phyloP scores from a whole-genome alignment of 1,139 yeast species.

The Komagataea norvegica region DNA sequence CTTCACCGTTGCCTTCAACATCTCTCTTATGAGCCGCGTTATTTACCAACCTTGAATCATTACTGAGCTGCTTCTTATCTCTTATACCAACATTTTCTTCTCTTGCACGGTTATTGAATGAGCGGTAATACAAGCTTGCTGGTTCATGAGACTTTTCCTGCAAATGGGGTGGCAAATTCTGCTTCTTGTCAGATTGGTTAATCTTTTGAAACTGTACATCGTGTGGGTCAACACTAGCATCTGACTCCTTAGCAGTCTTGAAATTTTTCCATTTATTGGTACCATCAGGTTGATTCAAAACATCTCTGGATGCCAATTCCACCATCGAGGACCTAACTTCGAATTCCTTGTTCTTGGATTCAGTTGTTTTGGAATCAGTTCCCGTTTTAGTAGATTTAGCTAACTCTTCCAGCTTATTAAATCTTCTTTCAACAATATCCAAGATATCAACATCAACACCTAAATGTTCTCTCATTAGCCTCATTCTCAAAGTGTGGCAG shows the following conservation, averaged over 20 bases:
- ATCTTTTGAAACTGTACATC: conserved; percentile 18
- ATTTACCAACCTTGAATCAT: conserved; percentile 75
- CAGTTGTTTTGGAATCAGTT: conserved; percentile 19
- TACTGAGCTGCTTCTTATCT: conserved; percentile 74
- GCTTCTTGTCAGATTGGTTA: conserved; percentile 29
- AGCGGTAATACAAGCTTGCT: conserved; percentile 40
- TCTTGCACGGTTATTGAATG: conserved; percentile 87
- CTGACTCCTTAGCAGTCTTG: conserved; percentile 18
- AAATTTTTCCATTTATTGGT: conserved; percentile 48
- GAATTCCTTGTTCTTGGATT: conserved; percentile 34
- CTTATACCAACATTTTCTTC: conserved; percentile 80
- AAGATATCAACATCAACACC: conserved; percentile 89
- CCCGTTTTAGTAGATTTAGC: conserved; percentile 38
- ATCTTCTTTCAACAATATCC: conserved; percentile 78
- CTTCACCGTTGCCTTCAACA: conserved; percentile 73
- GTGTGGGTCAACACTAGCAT: conserved; percentile 1
- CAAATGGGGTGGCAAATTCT: conserved; percentile 27
- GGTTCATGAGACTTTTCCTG: conserved; percentile 21
- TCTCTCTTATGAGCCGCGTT: conserved; percentile 61
- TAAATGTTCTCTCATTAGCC: conserved; percentile 93
- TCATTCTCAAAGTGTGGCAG: conserved; percentile 82
- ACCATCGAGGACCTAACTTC: conserved; percentile 58
- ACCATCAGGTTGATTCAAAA: conserved; percentile 41
- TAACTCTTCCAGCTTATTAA: conserved; percentile 51
- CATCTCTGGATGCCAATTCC: conserved; percentile 67